Evolutionary conservation across 1,284 basidiomycete species (phyloP).

Genomic region (Microstroma glucosiphilum): DNA sequence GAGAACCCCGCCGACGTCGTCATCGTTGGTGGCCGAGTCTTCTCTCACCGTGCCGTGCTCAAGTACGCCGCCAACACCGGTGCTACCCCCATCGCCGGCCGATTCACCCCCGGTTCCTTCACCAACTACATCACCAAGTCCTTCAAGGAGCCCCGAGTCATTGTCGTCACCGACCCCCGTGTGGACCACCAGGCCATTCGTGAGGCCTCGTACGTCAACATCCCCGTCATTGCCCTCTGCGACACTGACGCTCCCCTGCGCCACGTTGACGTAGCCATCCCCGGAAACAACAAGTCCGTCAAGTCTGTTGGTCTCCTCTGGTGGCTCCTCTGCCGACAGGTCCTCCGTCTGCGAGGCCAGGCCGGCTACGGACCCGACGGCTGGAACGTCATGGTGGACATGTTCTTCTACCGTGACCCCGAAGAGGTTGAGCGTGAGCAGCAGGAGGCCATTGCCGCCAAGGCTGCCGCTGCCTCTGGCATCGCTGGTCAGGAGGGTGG

Average conservation of each 20-base stretch:
- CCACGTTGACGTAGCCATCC: slow-evolving; percentile 97
- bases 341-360: slow-evolving; percentile 87
- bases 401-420: slow-evolving; percentile 99
- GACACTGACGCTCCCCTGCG: slow-evolving; percentile 96
- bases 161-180: slow-evolving; percentile 96
- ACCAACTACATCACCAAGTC: slow-evolving; percentile 99
- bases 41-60: slow-evolving; percentile 97
- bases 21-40: slow-evolving; percentile 94
- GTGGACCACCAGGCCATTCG: slow-evolving; percentile 99
- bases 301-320: slow-evolving; percentile 96
- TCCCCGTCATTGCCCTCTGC: slow-evolving; percentile 96
- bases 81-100: slow-evolving; percentile 94
- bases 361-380: slow-evolving; percentile 81
- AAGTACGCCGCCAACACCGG: slow-evolving; percentile 97
- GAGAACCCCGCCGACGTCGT: slow-evolving; percentile 97
- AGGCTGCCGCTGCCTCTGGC: slow-evolving; percentile 58
- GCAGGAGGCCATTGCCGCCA: slow-evolving; percentile 65
- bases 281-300: slow-evolving; percentile 97
- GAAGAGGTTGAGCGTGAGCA: slow-evolving; percentile 97
- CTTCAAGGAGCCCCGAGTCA: slow-evolving; percentile 98
- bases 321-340: slow-evolving; percentile 97
- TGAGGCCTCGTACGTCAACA: slow-evolving; percentile 99
- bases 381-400: slow-evolving; percentile 96
- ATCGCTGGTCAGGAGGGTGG: slow-evolving; percentile 36
- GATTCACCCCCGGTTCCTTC: slow-evolving; percentile 92